Percentiles rank a stretch among this genome's conserved stretches.
phyloP scores from a whole-genome alignment of 2,329 filamentous ascomycete genomes.

The Clarireedia homoeocarpa region DNA sequence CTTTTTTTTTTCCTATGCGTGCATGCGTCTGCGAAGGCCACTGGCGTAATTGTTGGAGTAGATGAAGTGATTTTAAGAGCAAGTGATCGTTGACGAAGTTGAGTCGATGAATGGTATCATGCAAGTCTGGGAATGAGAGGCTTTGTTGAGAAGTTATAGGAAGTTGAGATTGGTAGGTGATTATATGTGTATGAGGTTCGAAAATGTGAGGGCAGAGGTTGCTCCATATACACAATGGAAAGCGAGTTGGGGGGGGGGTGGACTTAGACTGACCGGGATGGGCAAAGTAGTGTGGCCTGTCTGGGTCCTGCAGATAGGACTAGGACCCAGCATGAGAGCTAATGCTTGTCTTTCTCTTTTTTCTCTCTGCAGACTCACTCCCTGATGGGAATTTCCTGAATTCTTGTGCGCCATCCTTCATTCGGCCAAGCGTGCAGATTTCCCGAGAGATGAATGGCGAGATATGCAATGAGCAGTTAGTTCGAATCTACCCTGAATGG shows the following conservation, averaged over 20 bases:
- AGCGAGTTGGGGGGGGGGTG: conserved; percentile 6
- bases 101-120: conserved; percentile 13
- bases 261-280: too few species aligned
- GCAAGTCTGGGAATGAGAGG: background rate
- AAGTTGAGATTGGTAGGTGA: background rate
- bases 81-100: conserved; percentile 9
- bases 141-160: background rate
- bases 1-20: conserved; percentile 9
- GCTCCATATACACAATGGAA: conserved; percentile 17
- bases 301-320: conserved; percentile 12
- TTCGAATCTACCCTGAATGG: background rate
- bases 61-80: conserved; percentile 15
- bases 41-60: conserved; percentile 13
- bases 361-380: too few species aligned
- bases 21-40: conserved; percentile 11
- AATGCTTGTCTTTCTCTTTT: conserved; percentile 10
- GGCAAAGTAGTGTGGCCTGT: conserved; percentile 13
- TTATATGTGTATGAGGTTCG: background rate
- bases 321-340: background rate
- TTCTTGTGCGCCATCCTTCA: background rate
- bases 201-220: conserved; percentile 12
- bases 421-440: background rate
- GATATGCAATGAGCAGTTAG: background rate
- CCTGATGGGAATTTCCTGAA: background rate
- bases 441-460: too few species aligned